These are phyloP conservation scores for Buxus sempervirens DNA, from an alignment of 164 flowering plant species.

Conservation along the genomic window DNA sequence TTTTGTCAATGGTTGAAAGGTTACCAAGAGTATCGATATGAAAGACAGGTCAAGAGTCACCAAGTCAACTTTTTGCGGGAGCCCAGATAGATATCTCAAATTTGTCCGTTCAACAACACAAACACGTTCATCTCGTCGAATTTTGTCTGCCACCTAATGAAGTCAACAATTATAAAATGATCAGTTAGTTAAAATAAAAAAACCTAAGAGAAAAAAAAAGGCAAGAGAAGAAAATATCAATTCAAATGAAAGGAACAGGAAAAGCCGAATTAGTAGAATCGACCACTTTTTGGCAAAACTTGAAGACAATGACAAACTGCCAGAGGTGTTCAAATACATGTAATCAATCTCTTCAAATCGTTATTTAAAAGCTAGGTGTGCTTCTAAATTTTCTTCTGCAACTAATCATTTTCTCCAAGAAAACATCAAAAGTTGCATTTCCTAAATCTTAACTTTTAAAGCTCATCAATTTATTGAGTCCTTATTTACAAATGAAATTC, in stretches of 20 bases:
- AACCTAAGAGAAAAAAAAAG: neutral
- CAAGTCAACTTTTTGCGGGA: slow-evolving; percentile 93
- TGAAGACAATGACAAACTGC: neutral
- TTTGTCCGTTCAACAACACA: slow-evolving; percentile 84
- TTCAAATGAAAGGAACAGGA: neutral
- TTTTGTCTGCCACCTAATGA: slow-evolving; percentile 83
- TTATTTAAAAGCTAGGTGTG: no score
- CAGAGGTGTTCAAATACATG: neutral
- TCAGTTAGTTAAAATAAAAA: neutral
- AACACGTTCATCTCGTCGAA: slow-evolving; percentile 81
- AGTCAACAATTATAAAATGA: slow-evolving; percentile 5
- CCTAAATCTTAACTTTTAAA: no score
- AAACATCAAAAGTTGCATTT: no score
- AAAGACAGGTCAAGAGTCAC: slow-evolving; percentile 97
- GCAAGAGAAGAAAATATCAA: neutral
- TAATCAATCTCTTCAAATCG: no score
- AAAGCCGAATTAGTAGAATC: neutral
- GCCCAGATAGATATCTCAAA: slow-evolving; percentile 80
- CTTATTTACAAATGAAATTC: neutral
- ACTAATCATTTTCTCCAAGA: no score
- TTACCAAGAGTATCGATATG: slow-evolving; percentile 90
- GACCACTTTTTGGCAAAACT: no score
- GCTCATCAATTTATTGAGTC: no score
- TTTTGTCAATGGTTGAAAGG: slow-evolving; percentile 15
- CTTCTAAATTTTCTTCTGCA: no score